phyloP scores from a whole-genome alignment of 1,284 basidiomycete genomes.

The Sanghuangporus baumii region DNA sequence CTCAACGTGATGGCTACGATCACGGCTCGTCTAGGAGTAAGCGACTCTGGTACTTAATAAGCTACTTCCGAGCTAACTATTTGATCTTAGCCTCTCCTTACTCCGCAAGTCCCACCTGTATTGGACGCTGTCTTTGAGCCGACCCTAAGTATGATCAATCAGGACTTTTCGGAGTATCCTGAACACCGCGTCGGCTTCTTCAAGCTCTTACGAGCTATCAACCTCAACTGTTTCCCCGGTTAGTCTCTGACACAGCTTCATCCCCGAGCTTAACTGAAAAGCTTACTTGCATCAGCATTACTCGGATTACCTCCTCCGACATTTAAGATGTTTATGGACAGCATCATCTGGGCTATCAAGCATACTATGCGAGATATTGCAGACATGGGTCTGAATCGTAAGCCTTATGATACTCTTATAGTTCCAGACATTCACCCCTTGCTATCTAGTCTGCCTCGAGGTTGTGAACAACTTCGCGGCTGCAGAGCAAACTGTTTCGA shows the following conservation, averaged over 20 bases:
- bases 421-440: slow-evolving; percentile 19
- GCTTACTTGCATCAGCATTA: slow-evolving; percentile 49
- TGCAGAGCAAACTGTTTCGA: slow-evolving; percentile 70
- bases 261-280: slow-evolving; percentile 1
- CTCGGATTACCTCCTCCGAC: slow-evolving; percentile 84
- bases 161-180: slow-evolving; percentile 97
- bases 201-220: slow-evolving; percentile 91
- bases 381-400: slow-evolving; percentile 87
- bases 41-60: slow-evolving; percentile 25
- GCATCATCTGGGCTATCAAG: slow-evolving; percentile 99
- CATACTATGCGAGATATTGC: slow-evolving; percentile 99
- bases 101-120: slow-evolving; percentile 93
- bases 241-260: slow-evolving; percentile 20
- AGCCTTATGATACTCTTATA: slow-evolving; percentile 28
- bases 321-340: slow-evolving; percentile 99
- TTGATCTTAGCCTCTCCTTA: slow-evolving; percentile 64
- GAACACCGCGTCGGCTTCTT: slow-evolving; percentile 98
- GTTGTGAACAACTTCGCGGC: slow-evolving; percentile 93
- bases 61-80: not conserved
- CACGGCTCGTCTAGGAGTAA: slow-evolving; percentile 78
- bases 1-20: slow-evolving; percentile 99
- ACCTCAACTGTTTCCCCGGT: slow-evolving; percentile 87
- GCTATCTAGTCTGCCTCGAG: slow-evolving; percentile 77
- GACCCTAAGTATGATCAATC: slow-evolving; percentile 98
- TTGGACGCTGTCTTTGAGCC: slow-evolving; percentile 98